phyloP scores from a whole-genome alignment of 108 stramenopile genomes.

The Nitzschia sp. region DNA sequence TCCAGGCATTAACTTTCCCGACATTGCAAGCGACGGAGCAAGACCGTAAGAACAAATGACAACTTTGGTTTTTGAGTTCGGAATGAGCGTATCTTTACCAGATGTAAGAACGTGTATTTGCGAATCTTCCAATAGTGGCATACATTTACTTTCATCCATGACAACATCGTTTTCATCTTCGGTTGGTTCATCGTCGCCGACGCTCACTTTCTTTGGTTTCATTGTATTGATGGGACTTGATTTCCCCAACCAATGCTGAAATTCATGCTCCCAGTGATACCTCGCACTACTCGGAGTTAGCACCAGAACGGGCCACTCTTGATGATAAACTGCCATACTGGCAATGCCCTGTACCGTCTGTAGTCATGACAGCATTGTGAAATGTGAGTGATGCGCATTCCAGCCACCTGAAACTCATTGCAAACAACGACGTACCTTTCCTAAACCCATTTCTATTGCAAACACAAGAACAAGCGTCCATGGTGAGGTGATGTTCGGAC shows the following conservation, averaged over 20 bases:
- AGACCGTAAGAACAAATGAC: conserved; percentile 86
- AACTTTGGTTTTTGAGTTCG: conserved; percentile 47
- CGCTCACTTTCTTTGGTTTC: not conserved
- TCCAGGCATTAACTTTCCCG: conserved; percentile 46
- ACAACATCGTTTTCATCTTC: conserved; percentile 12
- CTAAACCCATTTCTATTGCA: conserved; percentile 53
- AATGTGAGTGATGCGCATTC: conserved; percentile 9
- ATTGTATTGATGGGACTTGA: conserved; percentile 30
- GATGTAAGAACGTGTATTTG: conserved; percentile 78
- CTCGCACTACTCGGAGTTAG: conserved; percentile 88
- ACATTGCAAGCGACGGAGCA: conserved; percentile 59
- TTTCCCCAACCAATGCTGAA: conserved; percentile 78
- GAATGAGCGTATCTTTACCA: conserved; percentile 54
- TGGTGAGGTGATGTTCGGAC: not conserved
- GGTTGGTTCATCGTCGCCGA: conserved; percentile 14
- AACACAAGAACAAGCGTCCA: not conserved
- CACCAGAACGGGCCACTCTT: conserved; percentile 92
- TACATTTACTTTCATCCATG: conserved; percentile 25
- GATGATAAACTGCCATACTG: conserved; percentile 67
- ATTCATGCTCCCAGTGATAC: conserved; percentile 94
- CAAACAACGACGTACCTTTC: conserved; percentile 23
- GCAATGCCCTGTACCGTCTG: conserved; percentile 92
- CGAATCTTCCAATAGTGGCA: conserved; percentile 42
- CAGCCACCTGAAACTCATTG: not conserved
- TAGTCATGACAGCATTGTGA: too few species aligned